A percentile compares a stretch with the other conserved stretches of the same genome.
Evolutionary conservation across 306 rosid genomes (phyloP).

Genomic region (Rosa rugosa): DNA sequence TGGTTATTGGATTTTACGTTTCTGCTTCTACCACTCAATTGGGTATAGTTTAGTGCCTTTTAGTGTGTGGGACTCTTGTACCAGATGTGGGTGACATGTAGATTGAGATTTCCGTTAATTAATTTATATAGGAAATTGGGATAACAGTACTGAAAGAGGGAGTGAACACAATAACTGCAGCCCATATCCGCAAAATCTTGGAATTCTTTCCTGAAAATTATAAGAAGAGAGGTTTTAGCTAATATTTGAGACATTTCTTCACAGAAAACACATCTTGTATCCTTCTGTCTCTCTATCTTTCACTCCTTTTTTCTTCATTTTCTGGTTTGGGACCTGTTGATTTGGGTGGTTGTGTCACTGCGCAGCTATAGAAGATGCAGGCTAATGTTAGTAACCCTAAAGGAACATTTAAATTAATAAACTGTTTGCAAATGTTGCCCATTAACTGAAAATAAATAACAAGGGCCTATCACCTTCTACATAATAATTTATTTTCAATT

Average conservation of each 20-base stretch:
- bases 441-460: neutral
- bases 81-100: neutral
- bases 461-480: neutral
- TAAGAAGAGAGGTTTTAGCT: neutral
- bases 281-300: neutral
- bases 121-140: neutral
- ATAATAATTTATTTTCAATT: neutral
- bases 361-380: neutral
- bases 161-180: neutral
- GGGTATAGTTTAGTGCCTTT: neutral
- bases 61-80: neutral
- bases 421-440: neutral
- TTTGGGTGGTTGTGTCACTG: neutral
- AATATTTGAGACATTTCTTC: neutral
- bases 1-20: neutral
- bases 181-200: neutral
- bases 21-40: neutral
- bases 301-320: neutral
- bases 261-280: neutral
- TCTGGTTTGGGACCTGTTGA: neutral
- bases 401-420: neutral
- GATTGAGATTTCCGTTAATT: neutral
- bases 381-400: neutral
- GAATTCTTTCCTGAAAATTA: neutral
- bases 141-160: neutral